Evolutionary conservation across 345 rosid species (phyloP).

Genomic region (Gossypioides kirkii): DNA sequence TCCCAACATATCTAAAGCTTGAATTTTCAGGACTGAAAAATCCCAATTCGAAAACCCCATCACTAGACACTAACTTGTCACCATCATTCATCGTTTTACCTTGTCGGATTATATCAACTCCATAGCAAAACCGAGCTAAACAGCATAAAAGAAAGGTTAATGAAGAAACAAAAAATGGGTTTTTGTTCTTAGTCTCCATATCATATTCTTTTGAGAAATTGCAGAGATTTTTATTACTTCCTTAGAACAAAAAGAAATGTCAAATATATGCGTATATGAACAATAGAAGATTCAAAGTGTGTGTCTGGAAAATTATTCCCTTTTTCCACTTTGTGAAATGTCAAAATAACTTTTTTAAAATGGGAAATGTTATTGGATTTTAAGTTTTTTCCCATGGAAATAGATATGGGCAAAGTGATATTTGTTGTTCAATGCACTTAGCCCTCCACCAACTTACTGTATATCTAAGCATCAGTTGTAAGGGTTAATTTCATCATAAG

Average conservation of each 20-base stretch:
- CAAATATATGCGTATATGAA: background rate
- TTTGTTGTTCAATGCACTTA: too few relatives aligned
- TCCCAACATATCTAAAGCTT: conserved; percentile 46
- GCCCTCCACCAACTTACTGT: too few relatives aligned
- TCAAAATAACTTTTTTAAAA: too few relatives aligned
- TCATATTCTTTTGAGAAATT: background rate
- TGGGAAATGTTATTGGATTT: too few relatives aligned
- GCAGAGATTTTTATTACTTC: background rate
- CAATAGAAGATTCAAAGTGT: background rate
- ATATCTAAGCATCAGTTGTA: too few relatives aligned
- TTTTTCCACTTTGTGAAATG: too few relatives aligned
- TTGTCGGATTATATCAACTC: conserved; percentile 29
- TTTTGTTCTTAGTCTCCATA: conserved; percentile 13
- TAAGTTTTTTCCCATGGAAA: too few relatives aligned
- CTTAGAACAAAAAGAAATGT: too few relatives aligned
- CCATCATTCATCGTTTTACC: conserved; percentile 43
- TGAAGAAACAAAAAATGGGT: conserved; percentile 10
- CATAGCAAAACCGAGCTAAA: conserved; percentile 23
- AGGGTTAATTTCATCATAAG: too few relatives aligned
- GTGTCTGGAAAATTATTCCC: background rate
- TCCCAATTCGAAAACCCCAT: conserved; percentile 1
- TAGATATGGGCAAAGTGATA: too few relatives aligned
- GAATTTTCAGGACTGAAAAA: conserved; percentile 52
- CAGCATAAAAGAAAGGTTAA: conserved; percentile 24
- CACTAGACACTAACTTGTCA: conserved; percentile 25